Conservation (phyloP, 345 rosid genomes). For the Gossypium stocksii region DNA sequence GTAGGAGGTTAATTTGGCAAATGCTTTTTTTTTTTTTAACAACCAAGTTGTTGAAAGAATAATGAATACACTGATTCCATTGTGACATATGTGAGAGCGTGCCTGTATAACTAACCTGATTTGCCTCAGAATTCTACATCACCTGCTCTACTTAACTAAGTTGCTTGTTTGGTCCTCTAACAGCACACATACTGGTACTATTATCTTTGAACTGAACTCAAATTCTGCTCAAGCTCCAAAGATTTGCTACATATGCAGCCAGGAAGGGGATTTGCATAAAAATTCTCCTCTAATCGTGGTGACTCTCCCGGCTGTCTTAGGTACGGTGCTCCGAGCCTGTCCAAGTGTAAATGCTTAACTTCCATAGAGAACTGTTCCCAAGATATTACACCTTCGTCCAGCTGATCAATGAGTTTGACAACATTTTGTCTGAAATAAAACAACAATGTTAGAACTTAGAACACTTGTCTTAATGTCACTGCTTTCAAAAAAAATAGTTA, state of each 20-base stretch:
- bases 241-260: slow-evolving; percentile 71
- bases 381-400: slow-evolving; percentile 52
- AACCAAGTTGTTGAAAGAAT: slow-evolving; percentile 19
- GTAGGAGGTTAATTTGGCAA: slow-evolving; percentile 11
- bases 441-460: not conserved
- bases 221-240: slow-evolving; percentile 30
- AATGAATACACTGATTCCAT: slow-evolving; percentile 23
- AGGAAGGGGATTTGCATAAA: slow-evolving; percentile 85
- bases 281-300: slow-evolving; percentile 84
- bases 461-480: not conserved
- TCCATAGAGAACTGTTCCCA: slow-evolving; percentile 73
- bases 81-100: slow-evolving; percentile 1
- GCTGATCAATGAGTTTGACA: slow-evolving; percentile 62
- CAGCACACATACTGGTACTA: slow-evolving; percentile 11
- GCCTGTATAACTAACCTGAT: slow-evolving; percentile 22
- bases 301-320: slow-evolving; percentile 54
- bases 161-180: slow-evolving; percentile 16
- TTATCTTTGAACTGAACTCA: slow-evolving; percentile 29
- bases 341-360: slow-evolving; percentile 53
- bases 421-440: slow-evolving; percentile 55
- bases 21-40: not conserved
- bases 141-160: slow-evolving; percentile 15
- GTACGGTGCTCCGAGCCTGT: slow-evolving; percentile 74
- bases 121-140: slow-evolving; percentile 16
- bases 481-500: not conserved